Conservation (phyloP, 2,329 filamentous ascomycete species). For the Clarireedia hainanense region DNA sequence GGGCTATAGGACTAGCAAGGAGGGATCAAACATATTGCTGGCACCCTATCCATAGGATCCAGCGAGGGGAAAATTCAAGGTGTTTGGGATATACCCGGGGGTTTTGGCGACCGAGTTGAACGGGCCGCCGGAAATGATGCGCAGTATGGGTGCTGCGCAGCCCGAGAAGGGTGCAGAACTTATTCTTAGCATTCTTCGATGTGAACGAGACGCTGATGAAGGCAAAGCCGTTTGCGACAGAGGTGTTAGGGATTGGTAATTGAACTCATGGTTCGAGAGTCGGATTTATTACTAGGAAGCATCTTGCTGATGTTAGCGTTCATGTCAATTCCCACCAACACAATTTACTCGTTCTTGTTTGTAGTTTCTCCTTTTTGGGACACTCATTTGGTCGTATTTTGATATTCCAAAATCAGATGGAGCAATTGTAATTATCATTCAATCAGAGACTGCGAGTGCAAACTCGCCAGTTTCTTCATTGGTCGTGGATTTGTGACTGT, state of each 20-base stretch:
- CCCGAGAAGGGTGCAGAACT: conserved; percentile 20
- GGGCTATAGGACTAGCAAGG: conserved; percentile 24
- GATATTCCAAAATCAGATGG: too few species aligned
- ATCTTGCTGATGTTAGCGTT: too few species aligned
- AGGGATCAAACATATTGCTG: conserved; percentile 26
- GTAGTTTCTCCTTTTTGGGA: too few species aligned
- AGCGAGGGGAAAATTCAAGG: conserved; percentile 19
- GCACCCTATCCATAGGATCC: conserved; percentile 23
- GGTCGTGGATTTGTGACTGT: too few species aligned
- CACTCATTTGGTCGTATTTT: too few species aligned
- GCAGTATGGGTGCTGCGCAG: conserved; percentile 2
- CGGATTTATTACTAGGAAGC: too few species aligned
- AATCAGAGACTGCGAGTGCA: too few species aligned
- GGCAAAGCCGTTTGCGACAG: background rate
- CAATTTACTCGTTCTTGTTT: too few species aligned
- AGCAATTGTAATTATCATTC: too few species aligned
- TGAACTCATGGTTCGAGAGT: background rate
- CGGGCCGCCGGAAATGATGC: conserved; percentile 1
- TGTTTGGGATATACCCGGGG: conserved; percentile 25
- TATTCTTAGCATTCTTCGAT: conserved; percentile 21
- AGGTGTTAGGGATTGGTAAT: background rate
- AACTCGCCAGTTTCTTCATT: too few species aligned
- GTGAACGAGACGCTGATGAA: conserved; percentile 15
- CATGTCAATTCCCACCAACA: too few species aligned
- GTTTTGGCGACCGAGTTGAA: conserved; percentile 24